Evolutionary conservation across 176 grass and related monocot genomes (phyloP), one percentile per base, ranked within the genome.

Genomic region (Oryza punctata): DNA sequence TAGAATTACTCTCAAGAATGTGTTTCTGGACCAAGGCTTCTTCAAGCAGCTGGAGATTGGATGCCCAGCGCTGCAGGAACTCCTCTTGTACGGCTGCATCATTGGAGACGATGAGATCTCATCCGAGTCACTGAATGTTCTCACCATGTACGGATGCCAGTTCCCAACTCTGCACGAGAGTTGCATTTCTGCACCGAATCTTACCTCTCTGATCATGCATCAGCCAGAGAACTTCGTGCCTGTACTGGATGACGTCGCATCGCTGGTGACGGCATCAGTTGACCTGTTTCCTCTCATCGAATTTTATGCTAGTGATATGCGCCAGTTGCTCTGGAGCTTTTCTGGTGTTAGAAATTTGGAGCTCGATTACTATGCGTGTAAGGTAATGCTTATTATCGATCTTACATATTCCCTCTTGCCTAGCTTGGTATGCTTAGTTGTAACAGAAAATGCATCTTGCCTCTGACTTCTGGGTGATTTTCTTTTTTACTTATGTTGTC

Each of bases 361-460:
- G 0, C 66, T 86, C 15, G 13, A 9, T 73, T 66, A 18, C 29
- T 1, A 0, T 7, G n/a, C 13, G 27, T 14, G 0, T 65, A 5
- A 50, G 57, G 84, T 86, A 79, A 50, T n/a, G 76, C 27, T 79
- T 79, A 29, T 79, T 79, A 29, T 29, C 4, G 24, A 5, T 78
- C 63, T 70, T 4, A 26, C 28, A 27, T 27, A 3, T 3, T 37
- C 29, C 30, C 4, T 46, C 16, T 77, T 29, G 5, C 47, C 41
- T 47, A 38, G 37, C 7, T 38, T 29, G 32, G 3, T 37, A 52
- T 29, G 1, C 37, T 14, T 26, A 21, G 15, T 50, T 18, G 47
- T 18, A 18, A 15, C 18, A 50, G 15, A 18, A 50, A 16, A 50
- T 50, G 47, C 15, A 50, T 6, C 47, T n/a, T 45, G 12, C 11